These are phyloP conservation scores for Melastoma malabathricum DNA, from an alignment of 345 rosid genomes.

Conservation along the genomic window DNA sequence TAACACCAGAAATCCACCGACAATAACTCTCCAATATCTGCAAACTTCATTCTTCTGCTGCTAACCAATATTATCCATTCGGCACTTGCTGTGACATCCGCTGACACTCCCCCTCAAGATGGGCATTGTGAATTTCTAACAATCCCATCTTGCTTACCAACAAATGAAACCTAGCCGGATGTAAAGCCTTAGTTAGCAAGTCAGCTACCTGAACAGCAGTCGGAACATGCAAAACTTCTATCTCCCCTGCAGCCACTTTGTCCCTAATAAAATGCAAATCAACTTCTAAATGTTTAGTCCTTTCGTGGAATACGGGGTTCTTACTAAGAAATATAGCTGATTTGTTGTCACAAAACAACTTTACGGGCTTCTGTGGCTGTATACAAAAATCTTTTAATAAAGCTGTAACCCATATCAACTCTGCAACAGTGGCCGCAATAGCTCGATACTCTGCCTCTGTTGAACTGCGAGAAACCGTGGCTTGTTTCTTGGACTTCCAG, in stretches of 20 bases:
- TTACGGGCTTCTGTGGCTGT: neutral
- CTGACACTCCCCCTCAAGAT: conserved; percentile 10
- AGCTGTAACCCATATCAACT: neutral
- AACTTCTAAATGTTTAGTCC: neutral
- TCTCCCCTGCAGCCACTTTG: neutral
- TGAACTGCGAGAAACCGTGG: neutral
- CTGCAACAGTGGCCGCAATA: neutral
- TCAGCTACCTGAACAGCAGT: neutral
- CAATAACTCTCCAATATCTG: too few species aligned
- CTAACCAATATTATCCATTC: conserved; percentile 24
- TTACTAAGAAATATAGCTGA: neutral
- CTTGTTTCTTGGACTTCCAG: neutral
- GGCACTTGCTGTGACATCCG: too few species aligned
- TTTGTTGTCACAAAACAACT: neutral
- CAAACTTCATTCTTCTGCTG: too few species aligned
- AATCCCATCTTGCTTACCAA: neutral
- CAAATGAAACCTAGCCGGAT: neutral
- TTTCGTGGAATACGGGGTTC: neutral
- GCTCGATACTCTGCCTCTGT: neutral
- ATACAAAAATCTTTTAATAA: neutral
- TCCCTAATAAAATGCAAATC: neutral
- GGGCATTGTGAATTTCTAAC: neutral
- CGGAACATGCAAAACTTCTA: neutral
- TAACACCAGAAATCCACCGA: too few species aligned
- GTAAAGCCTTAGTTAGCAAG: neutral